Percentiles rank a stretch among this genome's conserved stretches.
Evolutionary conservation across 2,329 filamentous ascomycete genomes (phyloP).

Genomic region (Epichloe festucae): DNA sequence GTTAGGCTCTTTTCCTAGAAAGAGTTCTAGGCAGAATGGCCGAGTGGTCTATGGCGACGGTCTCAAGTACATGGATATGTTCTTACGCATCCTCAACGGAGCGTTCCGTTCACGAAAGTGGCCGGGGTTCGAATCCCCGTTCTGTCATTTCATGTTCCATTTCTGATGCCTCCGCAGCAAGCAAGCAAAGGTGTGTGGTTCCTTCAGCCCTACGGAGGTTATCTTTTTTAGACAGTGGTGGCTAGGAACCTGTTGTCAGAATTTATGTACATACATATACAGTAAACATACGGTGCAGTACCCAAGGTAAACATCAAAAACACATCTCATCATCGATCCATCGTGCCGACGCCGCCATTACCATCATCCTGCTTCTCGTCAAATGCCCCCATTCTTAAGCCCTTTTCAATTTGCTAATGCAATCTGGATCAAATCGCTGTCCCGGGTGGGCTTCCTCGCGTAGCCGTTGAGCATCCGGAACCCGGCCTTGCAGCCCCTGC

Average conservation of each 20-base stretch:
- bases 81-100: slow-evolving; percentile 8
- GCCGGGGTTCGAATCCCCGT: slow-evolving; percentile 15
- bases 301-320: not conserved
- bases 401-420: slow-evolving; percentile 13
- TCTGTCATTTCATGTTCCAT: slow-evolving; percentile 5
- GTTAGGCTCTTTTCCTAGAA: fast-evolving
- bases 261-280: not conserved
- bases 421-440: slow-evolving; percentile 26
- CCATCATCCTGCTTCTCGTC: not conserved
- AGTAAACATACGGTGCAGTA: not conserved
- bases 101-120: slow-evolving; percentile 15
- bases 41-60: slow-evolving; percentile 13
- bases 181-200: no score
- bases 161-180: no score
- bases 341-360: not conserved
- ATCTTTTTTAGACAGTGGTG: no score
- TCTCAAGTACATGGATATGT: slow-evolving; percentile 11
- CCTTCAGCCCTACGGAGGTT: no score
- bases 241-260: not conserved
- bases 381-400: not conserved
- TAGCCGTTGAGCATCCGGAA: slow-evolving; percentile 52
- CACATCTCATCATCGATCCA: not conserved
- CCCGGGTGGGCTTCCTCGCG: slow-evolving; percentile 44
- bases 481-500: slow-evolving; percentile 42
- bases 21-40: slow-evolving; percentile 9